Base-by-base conservation (phyloP, 75 land plant species). In the Picea glauca region DNA sequence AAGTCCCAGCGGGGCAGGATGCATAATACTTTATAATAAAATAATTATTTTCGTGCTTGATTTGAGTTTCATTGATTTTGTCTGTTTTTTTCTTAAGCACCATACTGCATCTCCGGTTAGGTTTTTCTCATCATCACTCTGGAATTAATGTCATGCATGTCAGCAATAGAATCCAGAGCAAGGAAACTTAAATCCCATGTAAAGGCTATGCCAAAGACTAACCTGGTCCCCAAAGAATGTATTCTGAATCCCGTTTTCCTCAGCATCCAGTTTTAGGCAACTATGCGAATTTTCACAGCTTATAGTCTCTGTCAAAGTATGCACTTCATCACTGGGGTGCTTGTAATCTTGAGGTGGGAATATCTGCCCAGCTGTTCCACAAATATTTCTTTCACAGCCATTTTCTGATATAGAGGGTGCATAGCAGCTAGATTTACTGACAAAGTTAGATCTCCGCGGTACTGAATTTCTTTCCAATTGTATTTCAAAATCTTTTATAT, bases 401-500 rank as follows among this genome's bases (percentile, higher is more conserved):
- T 70, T 70, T n/a, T 20, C 74, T 2, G 23, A 43, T 38, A n/a
- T 70, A 6, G 74, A 70, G 8, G 50, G 13, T 43, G 74, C 9
- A 43, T 2, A 43, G 43, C 40, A 70, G 74, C 74, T 70, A 70
- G 54, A n/a, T 43, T 43, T 23, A n/a, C 43, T 40, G 3, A n/a
- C 74, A 70, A 40, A 70, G 13, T 40, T 40, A 77, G 80, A 50
- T 26, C 46, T 77, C 79, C 35, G 56, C 54, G 54, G 57, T 35
- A 78, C 54, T 43, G 66, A 64, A 62, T 43, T 58, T 33, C 26
- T 63, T 40, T 62, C 35, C n/a, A 75, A 61, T 72, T 58, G 64
- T 64, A 75, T 30, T 61, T 78, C 67, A 40, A 72, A 64, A 64
- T 74, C 66, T 58, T 76, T 78, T 38, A 74, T 62, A 31, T 54